Evolutionary conservation across 495 filamentous ascomycete species (phyloP).

Genomic region (Copromyces sp.): DNA sequence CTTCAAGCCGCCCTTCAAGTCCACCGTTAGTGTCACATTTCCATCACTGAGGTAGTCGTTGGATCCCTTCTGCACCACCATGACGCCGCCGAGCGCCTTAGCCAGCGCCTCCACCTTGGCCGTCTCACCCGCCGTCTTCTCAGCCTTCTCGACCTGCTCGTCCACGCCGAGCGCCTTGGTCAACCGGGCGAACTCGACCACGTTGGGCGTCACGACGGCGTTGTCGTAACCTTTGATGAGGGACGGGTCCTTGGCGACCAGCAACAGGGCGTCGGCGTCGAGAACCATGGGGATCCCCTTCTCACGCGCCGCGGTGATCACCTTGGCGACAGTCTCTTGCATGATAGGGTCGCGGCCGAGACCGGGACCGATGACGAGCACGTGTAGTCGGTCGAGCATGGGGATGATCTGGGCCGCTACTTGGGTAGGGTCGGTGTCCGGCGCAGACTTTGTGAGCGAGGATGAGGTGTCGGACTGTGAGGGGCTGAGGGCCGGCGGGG

Average conservation of each 20-base stretch:
- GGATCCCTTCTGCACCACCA: constrained; percentile 82
- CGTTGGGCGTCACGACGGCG: constrained; percentile 89
- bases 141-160: constrained; percentile 30
- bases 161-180: constrained; percentile 54
- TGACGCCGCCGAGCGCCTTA: constrained; percentile 73
- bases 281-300: constrained; percentile 70
- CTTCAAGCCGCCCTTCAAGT: constrained; percentile 73
- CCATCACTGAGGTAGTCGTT: constrained; percentile 83
- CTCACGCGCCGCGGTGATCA: constrained; percentile 72
- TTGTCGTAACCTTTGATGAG: constrained; percentile 70
- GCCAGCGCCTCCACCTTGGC: constrained; percentile 64
- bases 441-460: constrained; percentile 26
- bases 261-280: constrained; percentile 79
- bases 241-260: constrained; percentile 66
- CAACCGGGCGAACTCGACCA: constrained; percentile 81
- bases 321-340: constrained; percentile 70
- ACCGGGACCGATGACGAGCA: constrained; percentile 89
- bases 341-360: constrained; percentile 83
- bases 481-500: constrained; percentile 31
- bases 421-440: constrained; percentile 39
- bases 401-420: constrained; percentile 63
- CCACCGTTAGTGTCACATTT: constrained; percentile 57
- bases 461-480: constrained; percentile 27
- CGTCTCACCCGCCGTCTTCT: constrained; percentile 34
- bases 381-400: constrained; percentile 79